These are phyloP conservation scores for Suillus subalutaceus DNA, from an alignment of 768 basidiomycete genomes.

Conservation along the genomic window DNA sequence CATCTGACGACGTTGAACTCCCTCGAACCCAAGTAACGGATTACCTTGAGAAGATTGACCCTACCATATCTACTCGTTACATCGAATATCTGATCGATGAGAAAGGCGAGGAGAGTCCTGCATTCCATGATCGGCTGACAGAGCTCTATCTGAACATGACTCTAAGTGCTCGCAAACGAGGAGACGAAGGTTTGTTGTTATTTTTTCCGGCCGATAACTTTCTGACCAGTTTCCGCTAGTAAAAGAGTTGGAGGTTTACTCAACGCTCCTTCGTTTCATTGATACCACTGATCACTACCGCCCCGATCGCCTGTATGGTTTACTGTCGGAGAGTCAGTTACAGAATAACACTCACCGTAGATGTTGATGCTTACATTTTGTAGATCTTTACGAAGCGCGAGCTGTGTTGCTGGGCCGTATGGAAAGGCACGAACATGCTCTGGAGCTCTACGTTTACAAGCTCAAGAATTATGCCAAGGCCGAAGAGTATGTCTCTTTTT, in stretches of 20 bases:
- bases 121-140: slow-evolving; percentile 87
- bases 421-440: slow-evolving; percentile 89
- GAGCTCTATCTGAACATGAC: slow-evolving; percentile 84
- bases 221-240: slow-evolving; percentile 38
- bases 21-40: slow-evolving; percentile 76
- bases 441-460: slow-evolving; percentile 93
- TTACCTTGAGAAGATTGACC: slow-evolving; percentile 75
- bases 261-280: slow-evolving; percentile 79
- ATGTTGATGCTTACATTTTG: not conserved
- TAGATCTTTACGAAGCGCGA: slow-evolving; percentile 88
- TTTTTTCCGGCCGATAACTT: slow-evolving; percentile 1
- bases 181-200: slow-evolving; percentile 54
- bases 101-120: slow-evolving; percentile 62
- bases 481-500: slow-evolving; percentile 66
- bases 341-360: not conserved
- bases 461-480: slow-evolving; percentile 84
- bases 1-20: slow-evolving; percentile 91
- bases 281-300: slow-evolving; percentile 69
- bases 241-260: slow-evolving; percentile 52
- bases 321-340: slow-evolving; percentile 77
- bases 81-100: slow-evolving; percentile 84
- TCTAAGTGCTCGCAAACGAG: slow-evolving; percentile 54
- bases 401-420: slow-evolving; percentile 90
- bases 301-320: slow-evolving; percentile 77
- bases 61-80: slow-evolving; percentile 71